phyloP scores from a whole-genome alignment of 441 rosid species.

The Pelargonium hybrid region DNA sequence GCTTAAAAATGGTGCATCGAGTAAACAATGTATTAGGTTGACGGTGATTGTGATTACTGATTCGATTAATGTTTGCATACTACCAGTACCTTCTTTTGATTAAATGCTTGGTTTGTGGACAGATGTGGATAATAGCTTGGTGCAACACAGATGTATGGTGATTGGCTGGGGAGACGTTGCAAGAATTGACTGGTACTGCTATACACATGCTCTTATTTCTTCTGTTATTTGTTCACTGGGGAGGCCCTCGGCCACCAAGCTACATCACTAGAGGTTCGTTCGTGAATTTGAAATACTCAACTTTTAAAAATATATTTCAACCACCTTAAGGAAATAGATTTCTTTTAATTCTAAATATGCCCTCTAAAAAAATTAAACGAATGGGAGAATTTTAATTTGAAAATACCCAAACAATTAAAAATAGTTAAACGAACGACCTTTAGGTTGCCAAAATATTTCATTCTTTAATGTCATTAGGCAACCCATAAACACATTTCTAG shows the following conservation, averaged over 20 bases:
- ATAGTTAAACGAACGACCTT: background rate
- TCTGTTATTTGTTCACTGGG: background rate
- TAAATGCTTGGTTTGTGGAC: background rate
- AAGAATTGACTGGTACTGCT: background rate
- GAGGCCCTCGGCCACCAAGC: background rate
- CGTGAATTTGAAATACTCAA: no score
- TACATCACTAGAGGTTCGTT: background rate
- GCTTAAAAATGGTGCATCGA: background rate
- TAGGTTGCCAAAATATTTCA: background rate
- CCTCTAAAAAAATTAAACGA: no score
- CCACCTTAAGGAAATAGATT: no score
- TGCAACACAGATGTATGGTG: background rate
- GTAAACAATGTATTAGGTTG: background rate
- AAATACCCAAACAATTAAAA: no score
- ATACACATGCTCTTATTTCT: conserved; percentile 6
- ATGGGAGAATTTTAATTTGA: no score
- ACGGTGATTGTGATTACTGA: background rate
- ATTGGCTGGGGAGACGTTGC: background rate
- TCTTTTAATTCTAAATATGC: no score
- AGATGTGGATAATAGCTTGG: background rate
- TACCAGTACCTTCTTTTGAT: background rate
- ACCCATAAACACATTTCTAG: no score
- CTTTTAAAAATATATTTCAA: no score
- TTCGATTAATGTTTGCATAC: background rate
- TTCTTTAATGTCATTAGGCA: no score